Evolutionary conservation across 352 stramenopile species (phyloP).

Genomic region (Globisporangium recalcitrans): DNA sequence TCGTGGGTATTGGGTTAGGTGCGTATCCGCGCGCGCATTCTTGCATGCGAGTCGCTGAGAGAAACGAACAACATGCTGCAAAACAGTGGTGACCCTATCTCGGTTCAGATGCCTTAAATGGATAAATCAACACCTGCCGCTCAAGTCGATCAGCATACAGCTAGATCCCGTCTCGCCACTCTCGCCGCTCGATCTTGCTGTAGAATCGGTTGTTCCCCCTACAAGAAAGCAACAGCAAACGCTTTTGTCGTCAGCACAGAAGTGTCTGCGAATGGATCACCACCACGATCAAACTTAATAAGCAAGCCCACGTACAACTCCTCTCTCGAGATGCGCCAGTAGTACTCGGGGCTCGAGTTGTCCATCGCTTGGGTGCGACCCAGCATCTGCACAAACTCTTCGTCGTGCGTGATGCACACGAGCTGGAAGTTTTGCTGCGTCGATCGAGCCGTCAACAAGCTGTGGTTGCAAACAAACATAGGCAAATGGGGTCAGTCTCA

Average conservation of each 20-base stretch:
- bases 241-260: too few relatives aligned
- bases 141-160: too few relatives aligned
- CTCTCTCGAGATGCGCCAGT: conserved; percentile 78
- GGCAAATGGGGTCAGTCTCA: not conserved
- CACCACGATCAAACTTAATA: not conserved
- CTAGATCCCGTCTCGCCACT: conserved; percentile 58
- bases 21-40: too few relatives aligned
- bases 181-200: conserved; percentile 74
- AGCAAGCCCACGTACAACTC: conserved; percentile 53
- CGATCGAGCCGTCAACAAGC: conserved; percentile 92
- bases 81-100: too few relatives aligned
- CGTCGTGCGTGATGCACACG: conserved; percentile 99
- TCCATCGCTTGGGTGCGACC: conserved; percentile 75
- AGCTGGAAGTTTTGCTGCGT: conserved; percentile 99
- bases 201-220: conserved; percentile 79
- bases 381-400: conserved; percentile 91
- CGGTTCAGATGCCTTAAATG: too few relatives aligned
- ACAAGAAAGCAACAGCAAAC: conserved; percentile 6
- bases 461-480: conserved; percentile 19
- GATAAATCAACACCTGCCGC: too few relatives aligned
- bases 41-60: too few relatives aligned
- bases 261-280: too few relatives aligned
- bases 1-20: too few relatives aligned
- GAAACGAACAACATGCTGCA: too few relatives aligned
- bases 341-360: conserved; percentile 70